Evolutionary conservation across 1,139 yeast species (phyloP), one percentile per base, ranked within the genome.

Genomic region (Candida buenavistaensis): DNA sequence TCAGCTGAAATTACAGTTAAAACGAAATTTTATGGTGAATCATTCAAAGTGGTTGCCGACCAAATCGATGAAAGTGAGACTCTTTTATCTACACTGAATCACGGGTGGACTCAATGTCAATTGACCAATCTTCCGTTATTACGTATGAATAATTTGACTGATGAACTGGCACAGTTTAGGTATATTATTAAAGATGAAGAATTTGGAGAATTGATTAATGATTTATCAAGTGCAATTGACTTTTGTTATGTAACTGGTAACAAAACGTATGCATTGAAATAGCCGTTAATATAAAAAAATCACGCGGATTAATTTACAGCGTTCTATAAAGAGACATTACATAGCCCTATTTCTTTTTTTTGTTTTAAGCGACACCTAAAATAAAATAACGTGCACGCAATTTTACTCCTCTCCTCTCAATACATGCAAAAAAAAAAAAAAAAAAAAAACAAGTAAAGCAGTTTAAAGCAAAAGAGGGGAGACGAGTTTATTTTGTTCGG

Each of bases 41-140:
- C 51, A 16, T 64, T 65, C 38, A 36, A 36, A 22, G 50, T 54
- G 5, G 33, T 47, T 6, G 31, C 44, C 24, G 40, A 23, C 42
- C 52, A 38, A 14, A 32, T 32, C 2, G 50, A 42, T 15, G 47
- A 47, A 6, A 33, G 43, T 3, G 23, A 17, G 6, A 42, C 54
- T 14, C 48, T 52, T 1, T 45, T 38, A 11, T 68, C 75, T 0
- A 48, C 54, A 2, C 50, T 65, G 1, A 47, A 53, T 6, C 75
- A 69, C 40, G 49, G 50, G 15, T 70, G 75, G 75, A 48, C 62
- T 0, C 52, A 59, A 28, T 70, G 76, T 39, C 52, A 54, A 14
- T 44, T 67, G 33, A 65, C 72, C 0, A 46, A 55, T 21, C 39
- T 68, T 7, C 76, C 76, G 2, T 46, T 70, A 19, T 40, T 69